A percentile compares a stretch with the other conserved stretches of the same genome.
phyloP scores from a whole-genome alignment of 1,139 yeast species.

The Meyerozyma guilliermondii region DNA sequence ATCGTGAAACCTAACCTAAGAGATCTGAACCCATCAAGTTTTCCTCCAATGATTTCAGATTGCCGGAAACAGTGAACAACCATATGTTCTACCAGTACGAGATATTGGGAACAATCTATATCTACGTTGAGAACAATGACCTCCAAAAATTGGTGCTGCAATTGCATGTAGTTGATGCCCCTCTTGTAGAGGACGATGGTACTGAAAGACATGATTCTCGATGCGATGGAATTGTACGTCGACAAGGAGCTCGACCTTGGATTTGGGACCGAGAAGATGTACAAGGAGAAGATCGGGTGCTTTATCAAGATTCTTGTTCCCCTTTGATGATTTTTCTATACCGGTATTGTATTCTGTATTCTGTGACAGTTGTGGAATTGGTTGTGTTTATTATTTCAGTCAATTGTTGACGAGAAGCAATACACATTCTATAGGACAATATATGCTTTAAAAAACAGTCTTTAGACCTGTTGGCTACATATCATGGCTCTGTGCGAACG shows the following conservation, averaged over 20 bases:
- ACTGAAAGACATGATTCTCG: neutral
- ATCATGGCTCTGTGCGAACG: no score
- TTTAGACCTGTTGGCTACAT: no score
- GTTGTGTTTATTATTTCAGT: no score
- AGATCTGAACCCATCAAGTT: neutral
- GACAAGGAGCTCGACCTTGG: neutral
- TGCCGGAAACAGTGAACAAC: neutral
- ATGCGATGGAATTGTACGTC: neutral
- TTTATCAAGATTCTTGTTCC: no score
- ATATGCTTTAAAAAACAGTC: no score
- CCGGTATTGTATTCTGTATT: no score
- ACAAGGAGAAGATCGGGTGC: neutral
- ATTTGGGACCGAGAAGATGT: neutral
- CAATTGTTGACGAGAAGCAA: no score
- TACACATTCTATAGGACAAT: no score
- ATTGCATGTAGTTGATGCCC: neutral
- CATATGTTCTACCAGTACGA: neutral
- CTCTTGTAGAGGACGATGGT: neutral
- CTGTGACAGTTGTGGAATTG: no score
- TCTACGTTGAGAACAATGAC: neutral
- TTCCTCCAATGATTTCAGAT: neutral
- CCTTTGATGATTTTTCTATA: no score
- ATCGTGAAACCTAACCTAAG: neutral
- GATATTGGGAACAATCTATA: neutral
- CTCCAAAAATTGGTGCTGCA: neutral